These are phyloP conservation scores for Stemphylium lycopersici DNA, from an alignment of 2,329 filamentous ascomycete genomes.

Conservation along the genomic window DNA sequence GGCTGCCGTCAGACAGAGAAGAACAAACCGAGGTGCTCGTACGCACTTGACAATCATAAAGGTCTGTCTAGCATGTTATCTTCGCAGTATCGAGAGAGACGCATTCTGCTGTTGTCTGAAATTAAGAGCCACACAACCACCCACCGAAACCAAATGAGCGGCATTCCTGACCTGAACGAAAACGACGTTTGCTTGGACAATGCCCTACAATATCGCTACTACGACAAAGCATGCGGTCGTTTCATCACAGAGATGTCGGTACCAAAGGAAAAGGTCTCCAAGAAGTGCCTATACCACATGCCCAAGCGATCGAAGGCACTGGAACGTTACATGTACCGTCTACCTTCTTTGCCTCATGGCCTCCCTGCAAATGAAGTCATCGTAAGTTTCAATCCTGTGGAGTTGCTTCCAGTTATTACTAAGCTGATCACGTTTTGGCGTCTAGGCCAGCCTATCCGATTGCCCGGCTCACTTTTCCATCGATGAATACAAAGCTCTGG, in stretches of 20 bases:
- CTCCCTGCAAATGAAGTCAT: conserved; percentile 59
- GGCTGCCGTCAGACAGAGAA: neutral
- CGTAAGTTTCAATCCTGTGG: conserved; percentile 48
- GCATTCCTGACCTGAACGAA: conserved; percentile 34
- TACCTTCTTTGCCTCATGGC: conserved; percentile 32
- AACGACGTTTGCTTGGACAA: conserved; percentile 55
- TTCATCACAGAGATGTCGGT: conserved; percentile 21
- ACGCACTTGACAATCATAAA: conserved; percentile 22
- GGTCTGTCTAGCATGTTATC: conserved; percentile 10
- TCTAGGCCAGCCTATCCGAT: conserved; percentile 19
- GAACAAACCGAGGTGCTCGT: neutral
- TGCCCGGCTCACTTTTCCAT: conserved; percentile 59
- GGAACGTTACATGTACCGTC: conserved; percentile 51
- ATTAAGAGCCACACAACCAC: conserved; percentile 47
- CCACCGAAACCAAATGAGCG: conserved; percentile 39
- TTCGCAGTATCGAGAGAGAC: conserved; percentile 7
- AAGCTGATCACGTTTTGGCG: neutral
- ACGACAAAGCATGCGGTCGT: conserved; percentile 22
- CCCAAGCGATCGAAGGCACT: conserved; percentile 41
- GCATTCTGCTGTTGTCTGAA: conserved; percentile 46
- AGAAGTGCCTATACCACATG: conserved; percentile 52
- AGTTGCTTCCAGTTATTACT: neutral
- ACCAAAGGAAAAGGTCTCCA: conserved; percentile 21
- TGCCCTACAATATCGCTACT: conserved; percentile 50
- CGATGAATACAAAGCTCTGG: conserved; percentile 63